Base-by-base conservation (phyloP, 345 rosid genomes). In the Syzygium aromaticum region DNA sequence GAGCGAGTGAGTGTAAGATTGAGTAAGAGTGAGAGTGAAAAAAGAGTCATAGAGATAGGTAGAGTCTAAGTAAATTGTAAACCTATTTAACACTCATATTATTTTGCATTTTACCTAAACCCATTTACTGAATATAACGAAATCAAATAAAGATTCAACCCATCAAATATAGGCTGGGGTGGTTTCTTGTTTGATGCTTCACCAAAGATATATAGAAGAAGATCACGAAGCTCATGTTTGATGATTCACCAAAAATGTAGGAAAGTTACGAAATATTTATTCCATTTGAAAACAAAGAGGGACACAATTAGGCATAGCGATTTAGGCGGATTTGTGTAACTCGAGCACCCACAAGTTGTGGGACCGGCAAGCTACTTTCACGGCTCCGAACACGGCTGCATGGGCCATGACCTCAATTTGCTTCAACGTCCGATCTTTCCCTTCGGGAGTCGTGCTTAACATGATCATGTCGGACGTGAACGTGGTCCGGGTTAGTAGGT, bases 321-420 rank as follows among this genome's bases (percentile, higher is more conserved):
- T n/a, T 28, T 15, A 63, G 33, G 40, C 21, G 21, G 22, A 3
- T 63, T 63, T 63, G 40, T 28, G 8, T 28, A 28, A 28, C 77
- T 28, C 40, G 5, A 63, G 40, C 77, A 63, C 40, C 40, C 77
- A 63, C 40, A 63, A 28, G 40, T 63, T 63, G 77, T 5, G 5
- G 16, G 19, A 21, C 38, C 40, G 40, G 19, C 21, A 16, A 40
- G 40, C 38, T 28, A 63, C 77, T 63, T 63, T 63, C 38, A 30
- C 5, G 40, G 77, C 38, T 16, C 8, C 53, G 12, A 92, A 95
- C 15, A 92, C 95, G 1, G 94, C 88, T 15, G 77, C 88, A 5
- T n/a, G 33, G 3, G 92, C 95, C 27, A 94, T 82, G 40, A 88
- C 86, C 84, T 90, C 90, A 49, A 86, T 92, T 84, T 95, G 94